Percentiles rank a stretch among this genome's conserved stretches.
Conservation (phyloP, 257 asterid genomes). For the Petrea volubilis region DNA sequence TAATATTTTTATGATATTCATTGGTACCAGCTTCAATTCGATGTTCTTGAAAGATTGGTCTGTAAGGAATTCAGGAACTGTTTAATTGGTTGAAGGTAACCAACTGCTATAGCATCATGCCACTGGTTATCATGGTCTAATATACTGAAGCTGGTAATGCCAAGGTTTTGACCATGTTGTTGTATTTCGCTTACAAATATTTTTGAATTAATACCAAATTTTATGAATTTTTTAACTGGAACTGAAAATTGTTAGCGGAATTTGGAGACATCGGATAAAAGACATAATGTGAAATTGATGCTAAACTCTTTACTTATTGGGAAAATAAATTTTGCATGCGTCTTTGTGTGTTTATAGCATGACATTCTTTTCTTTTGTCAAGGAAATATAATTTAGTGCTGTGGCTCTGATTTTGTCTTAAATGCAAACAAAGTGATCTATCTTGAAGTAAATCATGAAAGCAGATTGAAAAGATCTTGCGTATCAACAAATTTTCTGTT, state of each 20-base stretch:
- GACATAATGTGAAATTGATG: background rate
- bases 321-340: background rate
- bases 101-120: background rate
- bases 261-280: background rate
- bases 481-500: background rate
- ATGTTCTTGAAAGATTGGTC: conserved; percentile 3
- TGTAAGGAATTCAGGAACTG: background rate
- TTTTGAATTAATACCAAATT: background rate
- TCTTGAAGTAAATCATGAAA: background rate
- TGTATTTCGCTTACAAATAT: background rate
- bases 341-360: background rate
- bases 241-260: background rate
- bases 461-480: background rate
- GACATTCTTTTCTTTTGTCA: no score
- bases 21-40: conserved; percentile 8
- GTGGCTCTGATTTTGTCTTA: background rate
- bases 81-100: background rate
- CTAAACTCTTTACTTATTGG: background rate
- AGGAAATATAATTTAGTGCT: no score
- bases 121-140: background rate
- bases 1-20: background rate
- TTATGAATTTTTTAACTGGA: background rate
- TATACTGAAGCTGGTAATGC: background rate
- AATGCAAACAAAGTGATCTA: background rate
- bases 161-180: background rate